Evolutionary conservation across 768 basidiomycete species (phyloP).

Genomic region (Strobilomyces echinocephalus): DNA sequence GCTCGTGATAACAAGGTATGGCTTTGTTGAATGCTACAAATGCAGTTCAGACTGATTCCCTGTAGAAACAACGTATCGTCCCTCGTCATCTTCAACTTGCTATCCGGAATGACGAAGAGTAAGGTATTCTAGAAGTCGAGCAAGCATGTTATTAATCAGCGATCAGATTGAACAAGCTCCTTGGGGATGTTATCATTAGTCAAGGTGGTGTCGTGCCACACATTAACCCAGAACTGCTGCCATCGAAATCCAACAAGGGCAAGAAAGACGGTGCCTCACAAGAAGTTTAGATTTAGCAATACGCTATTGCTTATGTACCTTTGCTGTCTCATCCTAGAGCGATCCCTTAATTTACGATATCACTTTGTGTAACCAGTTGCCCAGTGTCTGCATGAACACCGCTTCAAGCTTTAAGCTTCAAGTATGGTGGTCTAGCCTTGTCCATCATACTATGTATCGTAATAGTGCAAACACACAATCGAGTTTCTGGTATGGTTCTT

Average conservation of each 20-base stretch:
- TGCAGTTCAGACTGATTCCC: not conserved
- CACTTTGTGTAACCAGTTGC: constrained; percentile 18
- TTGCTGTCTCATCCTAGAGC: constrained; percentile 23
- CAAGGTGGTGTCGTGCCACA: constrained; percentile 74
- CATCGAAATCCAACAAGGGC: constrained; percentile 43
- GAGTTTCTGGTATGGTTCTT: not conserved
- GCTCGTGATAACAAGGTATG: constrained; percentile 67
- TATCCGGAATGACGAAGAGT: constrained; percentile 75
- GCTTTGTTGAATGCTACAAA: not conserved
- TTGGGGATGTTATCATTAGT: constrained; percentile 63
- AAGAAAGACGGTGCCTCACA: constrained; percentile 49
- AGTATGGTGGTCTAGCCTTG: too few relatives aligned
- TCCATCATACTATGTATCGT: too few relatives aligned
- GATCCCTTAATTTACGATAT: constrained; percentile 29
- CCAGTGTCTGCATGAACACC: too few relatives aligned
- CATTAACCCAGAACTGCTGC: constrained; percentile 49
- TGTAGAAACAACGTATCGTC: constrained; percentile 67
- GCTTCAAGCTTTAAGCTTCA: too few relatives aligned
- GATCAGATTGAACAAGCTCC: constrained; percentile 49
- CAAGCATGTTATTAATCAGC: not conserved
- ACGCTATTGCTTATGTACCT: not conserved
- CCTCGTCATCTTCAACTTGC: constrained; percentile 75
- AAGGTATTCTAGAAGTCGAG: constrained; percentile 14
- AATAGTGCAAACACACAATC: not conserved
- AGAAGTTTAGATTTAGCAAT: constrained; percentile 37